phyloP scores from a whole-genome alignment of 352 stramenopile genomes.

The Phytopythium litorale region DNA sequence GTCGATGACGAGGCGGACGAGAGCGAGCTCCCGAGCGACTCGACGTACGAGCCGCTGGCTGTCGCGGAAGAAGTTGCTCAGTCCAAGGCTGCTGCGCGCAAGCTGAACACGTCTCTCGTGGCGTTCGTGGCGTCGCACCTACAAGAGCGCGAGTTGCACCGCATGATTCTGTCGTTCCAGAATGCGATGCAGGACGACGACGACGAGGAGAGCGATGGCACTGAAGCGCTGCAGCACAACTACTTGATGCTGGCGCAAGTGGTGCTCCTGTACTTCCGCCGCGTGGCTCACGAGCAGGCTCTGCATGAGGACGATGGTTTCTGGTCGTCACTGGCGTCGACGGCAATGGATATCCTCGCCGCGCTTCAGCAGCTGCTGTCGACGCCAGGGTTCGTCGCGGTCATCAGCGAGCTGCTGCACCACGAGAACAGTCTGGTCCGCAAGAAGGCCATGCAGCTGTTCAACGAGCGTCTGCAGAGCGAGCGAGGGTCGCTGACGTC shows the following conservation, averaged over 20 bases:
- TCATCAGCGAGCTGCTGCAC: conserved; percentile 81
- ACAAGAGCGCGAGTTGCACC: conserved; percentile 59
- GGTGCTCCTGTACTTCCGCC: conserved; percentile 79
- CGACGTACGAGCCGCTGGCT: conserved; percentile 46
- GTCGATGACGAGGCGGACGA: conserved; percentile 67
- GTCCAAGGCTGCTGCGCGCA: conserved; percentile 38
- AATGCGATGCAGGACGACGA: conserved; percentile 10
- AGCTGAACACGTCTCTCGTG: conserved; percentile 57
- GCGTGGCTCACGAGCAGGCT: conserved; percentile 66
- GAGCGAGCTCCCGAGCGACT: conserved; percentile 23
- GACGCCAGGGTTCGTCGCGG: conserved; percentile 79
- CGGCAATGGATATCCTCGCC: conserved; percentile 73
- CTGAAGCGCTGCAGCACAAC: conserved; percentile 59
- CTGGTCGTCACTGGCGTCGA: conserved; percentile 44
- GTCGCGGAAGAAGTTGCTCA: conserved; percentile 28
- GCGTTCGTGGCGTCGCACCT: conserved; percentile 71
- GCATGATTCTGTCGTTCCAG: conserved; percentile 63
- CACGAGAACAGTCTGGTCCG: conserved; percentile 86
- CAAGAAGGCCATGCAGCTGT: conserved; percentile 87
- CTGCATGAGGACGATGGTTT: conserved; percentile 52
- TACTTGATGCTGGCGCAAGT: conserved; percentile 80
- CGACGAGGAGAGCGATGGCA: conserved; percentile 35
- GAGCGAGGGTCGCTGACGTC: conserved; percentile 51
- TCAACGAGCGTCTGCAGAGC: conserved; percentile 81
- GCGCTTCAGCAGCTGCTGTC: conserved; percentile 81